Percentiles rank a stretch among this genome's conserved stretches.
These are phyloP conservation scores for Salvia sclarea DNA, from an alignment of 305 asterid genomes.

Conservation along the genomic window DNA sequence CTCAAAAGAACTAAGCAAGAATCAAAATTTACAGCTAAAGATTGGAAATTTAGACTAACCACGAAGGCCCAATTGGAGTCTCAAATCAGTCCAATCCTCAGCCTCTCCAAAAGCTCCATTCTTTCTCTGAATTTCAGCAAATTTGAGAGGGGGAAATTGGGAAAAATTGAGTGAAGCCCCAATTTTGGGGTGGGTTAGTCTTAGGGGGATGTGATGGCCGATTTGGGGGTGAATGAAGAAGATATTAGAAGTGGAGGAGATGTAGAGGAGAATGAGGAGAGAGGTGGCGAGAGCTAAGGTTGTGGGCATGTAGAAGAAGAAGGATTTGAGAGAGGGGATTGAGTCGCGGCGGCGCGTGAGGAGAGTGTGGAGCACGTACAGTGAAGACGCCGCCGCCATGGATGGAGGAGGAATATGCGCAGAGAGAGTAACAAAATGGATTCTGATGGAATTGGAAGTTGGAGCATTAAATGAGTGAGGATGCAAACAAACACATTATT, in stretches of 20 bases:
- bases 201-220: slow-evolving; percentile 33
- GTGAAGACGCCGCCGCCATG: slow-evolving; percentile 46
- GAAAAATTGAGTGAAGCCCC: slow-evolving; percentile 27
- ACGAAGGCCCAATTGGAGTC: slow-evolving; percentile 22
- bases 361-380: slow-evolving; percentile 44
- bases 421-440: background rate
- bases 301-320: slow-evolving; percentile 60
- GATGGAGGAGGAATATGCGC: background rate
- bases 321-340: slow-evolving; percentile 36
- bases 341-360: slow-evolving; percentile 57
- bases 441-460: background rate
- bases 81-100: slow-evolving; percentile 22
- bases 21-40: slow-evolving; percentile 2
- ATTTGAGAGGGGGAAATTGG: slow-evolving; percentile 22
- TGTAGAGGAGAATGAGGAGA: slow-evolving; percentile 61
- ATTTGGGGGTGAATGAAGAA: slow-evolving; percentile 45
- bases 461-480: slow-evolving; percentile 18
- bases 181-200: slow-evolving; percentile 27
- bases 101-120: slow-evolving; percentile 23
- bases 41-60: slow-evolving; percentile 36
- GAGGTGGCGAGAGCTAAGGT: slow-evolving; percentile 71
- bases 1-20: slow-evolving; percentile 23
- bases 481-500: too few species aligned
- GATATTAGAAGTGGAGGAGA: slow-evolving; percentile 63
- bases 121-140: slow-evolving; percentile 24